Conservation (phyloP, 1,284 basidiomycete genomes). For the Termitomyces sp. region DNA sequence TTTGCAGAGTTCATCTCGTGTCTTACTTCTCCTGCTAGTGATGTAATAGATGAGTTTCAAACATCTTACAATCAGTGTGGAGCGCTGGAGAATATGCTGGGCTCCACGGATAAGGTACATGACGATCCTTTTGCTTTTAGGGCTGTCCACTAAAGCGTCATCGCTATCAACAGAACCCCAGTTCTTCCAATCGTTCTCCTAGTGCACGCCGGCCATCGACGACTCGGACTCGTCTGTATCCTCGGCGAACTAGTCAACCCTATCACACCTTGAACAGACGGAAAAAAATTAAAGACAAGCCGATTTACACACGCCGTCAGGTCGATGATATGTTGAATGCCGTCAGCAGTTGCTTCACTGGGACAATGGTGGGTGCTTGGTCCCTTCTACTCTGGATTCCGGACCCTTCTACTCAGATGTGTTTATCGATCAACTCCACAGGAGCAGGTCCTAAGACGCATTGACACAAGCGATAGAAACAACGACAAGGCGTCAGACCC, state of each 20-base stretch:
- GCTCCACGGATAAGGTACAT: neutral
- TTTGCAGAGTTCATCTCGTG: conserved; percentile 19
- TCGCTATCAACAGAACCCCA: neutral
- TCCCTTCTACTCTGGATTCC: neutral
- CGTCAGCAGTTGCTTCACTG: conserved; percentile 26
- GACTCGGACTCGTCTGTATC: neutral
- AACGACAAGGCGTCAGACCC: neutral
- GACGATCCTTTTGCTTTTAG: neutral
- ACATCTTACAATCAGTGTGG: conserved; percentile 1
- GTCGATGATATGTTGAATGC: conserved; percentile 29
- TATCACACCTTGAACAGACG: conserved; percentile 3
- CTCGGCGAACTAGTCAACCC: conserved; percentile 1
- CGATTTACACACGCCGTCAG: conserved; percentile 26
- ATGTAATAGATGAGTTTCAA: neutral
- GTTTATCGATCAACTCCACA: neutral
- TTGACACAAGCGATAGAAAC: neutral
- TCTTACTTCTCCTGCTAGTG: conserved; percentile 11
- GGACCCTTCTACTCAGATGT: neutral
- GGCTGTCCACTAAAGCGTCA: neutral
- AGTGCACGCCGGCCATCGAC: neutral
- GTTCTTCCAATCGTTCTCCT: neutral
- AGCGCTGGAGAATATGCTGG: neutral
- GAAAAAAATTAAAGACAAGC: conserved; percentile 21
- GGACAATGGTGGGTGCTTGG: conserved; percentile 20
- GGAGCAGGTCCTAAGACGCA: conserved; percentile 9